phyloP scores from a whole-genome alignment of 179 eudicot species.

The Gypsophila paniculata region DNA sequence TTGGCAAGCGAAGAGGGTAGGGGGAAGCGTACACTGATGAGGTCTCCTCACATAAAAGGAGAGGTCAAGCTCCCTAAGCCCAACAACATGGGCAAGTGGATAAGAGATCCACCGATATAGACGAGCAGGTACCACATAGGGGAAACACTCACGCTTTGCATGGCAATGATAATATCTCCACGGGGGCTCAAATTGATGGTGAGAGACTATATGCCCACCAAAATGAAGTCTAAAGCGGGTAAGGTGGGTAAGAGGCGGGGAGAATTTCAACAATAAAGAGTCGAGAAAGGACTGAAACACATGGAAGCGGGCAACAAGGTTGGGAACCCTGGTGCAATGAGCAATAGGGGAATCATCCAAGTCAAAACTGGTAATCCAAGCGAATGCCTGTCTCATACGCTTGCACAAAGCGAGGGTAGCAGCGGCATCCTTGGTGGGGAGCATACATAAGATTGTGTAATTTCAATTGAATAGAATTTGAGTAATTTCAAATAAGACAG shows the following conservation, averaged over 20 bases:
- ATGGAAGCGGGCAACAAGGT: neutral
- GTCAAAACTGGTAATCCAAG: constrained; percentile 7
- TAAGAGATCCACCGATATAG: neutral
- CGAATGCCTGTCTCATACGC: neutral
- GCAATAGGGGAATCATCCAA: constrained; percentile 16
- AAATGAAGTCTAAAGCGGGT: constrained; percentile 5
- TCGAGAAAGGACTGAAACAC: neutral
- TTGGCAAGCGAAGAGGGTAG: neutral
- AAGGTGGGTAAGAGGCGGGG: too few relatives aligned
- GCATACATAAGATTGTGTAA: constrained; percentile 3
- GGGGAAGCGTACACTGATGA: neutral
- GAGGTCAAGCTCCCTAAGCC: constrained; percentile 20
- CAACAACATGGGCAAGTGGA: constrained; percentile 7
- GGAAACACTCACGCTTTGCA: neutral
- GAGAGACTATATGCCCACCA: too few relatives aligned
- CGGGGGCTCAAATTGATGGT: too few relatives aligned
- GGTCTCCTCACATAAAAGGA: neutral
- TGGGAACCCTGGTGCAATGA: neutral
- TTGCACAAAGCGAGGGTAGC: neutral
- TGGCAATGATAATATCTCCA: too few relatives aligned
- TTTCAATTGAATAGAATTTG: too few relatives aligned
- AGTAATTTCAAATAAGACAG: too few relatives aligned
- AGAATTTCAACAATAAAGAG: too few relatives aligned
- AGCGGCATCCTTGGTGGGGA: constrained; percentile 21
- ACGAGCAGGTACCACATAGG: neutral